Conservation (phyloP, 306 rosid genomes). For the Rosa multiflora region DNA sequence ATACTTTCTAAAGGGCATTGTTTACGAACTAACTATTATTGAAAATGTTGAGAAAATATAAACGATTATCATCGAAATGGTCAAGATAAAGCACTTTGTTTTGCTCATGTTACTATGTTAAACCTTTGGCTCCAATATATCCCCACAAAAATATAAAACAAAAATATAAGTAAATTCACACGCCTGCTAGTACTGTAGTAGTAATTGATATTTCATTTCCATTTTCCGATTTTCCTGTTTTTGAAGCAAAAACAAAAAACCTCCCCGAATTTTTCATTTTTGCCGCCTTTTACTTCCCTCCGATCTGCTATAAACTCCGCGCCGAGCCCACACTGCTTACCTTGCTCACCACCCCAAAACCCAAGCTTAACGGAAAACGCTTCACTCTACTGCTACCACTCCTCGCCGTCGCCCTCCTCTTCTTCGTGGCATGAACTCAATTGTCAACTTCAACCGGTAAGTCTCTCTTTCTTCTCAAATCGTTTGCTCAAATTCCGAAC, state of each 20-base stretch:
- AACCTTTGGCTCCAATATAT: too few relatives aligned
- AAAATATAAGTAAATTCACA: too few relatives aligned
- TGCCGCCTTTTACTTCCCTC: conserved; percentile 12
- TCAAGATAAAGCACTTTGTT: too few relatives aligned
- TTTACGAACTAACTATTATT: too few relatives aligned
- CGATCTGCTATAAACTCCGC: not conserved
- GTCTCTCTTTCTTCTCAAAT: not conserved
- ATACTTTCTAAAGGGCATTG: too few relatives aligned
- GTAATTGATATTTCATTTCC: not conserved
- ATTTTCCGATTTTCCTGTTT: not conserved
- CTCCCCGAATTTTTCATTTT: not conserved
- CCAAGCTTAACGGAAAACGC: not conserved
- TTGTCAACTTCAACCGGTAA: conserved; percentile 2
- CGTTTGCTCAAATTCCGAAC: not conserved
- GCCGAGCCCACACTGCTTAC: not conserved
- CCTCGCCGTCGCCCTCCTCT: too few relatives aligned
- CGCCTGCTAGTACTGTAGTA: too few relatives aligned
- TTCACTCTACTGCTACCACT: not conserved
- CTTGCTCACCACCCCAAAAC: not conserved
- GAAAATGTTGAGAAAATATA: too few relatives aligned
- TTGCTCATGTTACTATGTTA: too few relatives aligned
- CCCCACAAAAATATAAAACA: too few relatives aligned
- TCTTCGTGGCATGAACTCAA: not conserved
- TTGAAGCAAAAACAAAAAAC: not conserved
- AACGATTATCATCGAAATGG: too few relatives aligned